Evolutionary conservation across 2,329 filamentous ascomycete genomes (phyloP), one percentile per base, ranked within the genome.

Genomic region (Corynespora cassiicola): DNA sequence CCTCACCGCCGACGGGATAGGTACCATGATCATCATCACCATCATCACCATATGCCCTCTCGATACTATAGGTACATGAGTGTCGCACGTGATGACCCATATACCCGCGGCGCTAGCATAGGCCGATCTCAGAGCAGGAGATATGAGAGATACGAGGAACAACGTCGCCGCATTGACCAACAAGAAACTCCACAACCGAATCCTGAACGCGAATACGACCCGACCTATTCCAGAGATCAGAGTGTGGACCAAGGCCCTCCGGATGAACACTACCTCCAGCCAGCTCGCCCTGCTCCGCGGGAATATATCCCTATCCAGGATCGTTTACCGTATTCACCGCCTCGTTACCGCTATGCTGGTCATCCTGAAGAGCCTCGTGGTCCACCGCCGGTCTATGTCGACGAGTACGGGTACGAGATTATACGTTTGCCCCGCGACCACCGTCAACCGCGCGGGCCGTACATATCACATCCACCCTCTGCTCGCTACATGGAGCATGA

Each of bases 41-140:
- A n/a, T n/a, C n/a, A n/a, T n/a, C n/a, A n/a, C 36, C 52, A 54
- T 11, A 54, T 62, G 35, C 62, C 63, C 2, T 61, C 63, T 11
- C 56, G 63, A 11, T 68, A 65, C 43, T 61, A 62, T 34, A 58
- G 63, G 29, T 66, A 66, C 36, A 61, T 65, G 60, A 64, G 59
- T 16, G 52, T 63, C 21, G 47, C 53, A 11, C 60, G 61, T 20
- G 63, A 66, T 5, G 65, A 68, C n/a, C 58, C 60, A 31, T 65
- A 63, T 29, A 52, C 54, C 29, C 61, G 65, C 18, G 63, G 57
- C 6, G 49, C 63, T 6, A 66, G 59, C 42, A 63, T 66, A 42
- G 59, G 56, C 14, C 61, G 65, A 14, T 59, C 63, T 9, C 63
- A 68, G 38, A 61, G 61, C 25, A 57, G 55, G 28, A 32, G 44